Base-by-base conservation (phyloP, 768 basidiomycete species). In the Hygrocybe punicea region DNA sequence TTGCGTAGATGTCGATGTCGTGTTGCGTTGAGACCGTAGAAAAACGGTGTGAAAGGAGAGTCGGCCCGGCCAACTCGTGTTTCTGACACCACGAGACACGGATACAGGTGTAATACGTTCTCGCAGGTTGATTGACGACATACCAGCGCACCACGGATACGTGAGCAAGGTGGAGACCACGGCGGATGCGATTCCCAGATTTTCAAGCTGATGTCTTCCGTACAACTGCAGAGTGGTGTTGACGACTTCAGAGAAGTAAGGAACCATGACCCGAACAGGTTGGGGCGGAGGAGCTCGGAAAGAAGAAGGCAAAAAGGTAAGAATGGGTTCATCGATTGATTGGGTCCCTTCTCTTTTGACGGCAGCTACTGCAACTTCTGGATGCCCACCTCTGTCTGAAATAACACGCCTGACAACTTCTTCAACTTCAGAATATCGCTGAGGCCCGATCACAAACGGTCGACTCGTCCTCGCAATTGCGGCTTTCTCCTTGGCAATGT, bases 201-300 rank as follows among this genome's bases (percentile, higher is more conserved):
- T 98, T 53, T 87, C 82, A 23, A 89, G 76, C 65, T 98, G 96
- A 69, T 99, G 93, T 1, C 76, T 73, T 7, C 97, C 95, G 24
- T 84, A 80, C 13, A 98, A 76, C 2, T 86, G 83, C 8, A 97
- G 76, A 7, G 71, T 67, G 0, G 83, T 74, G 11, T 63, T 59
- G n/a, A 90, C 62, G 6, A 76, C 71, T 24, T 73, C 68, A 9
- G 73, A 37, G 58, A 84, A 82, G 40, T 73, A 74, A 2, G 77
- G 61, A 57, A 84, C 68, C n/a, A 59, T 42, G 56, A 80, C 71
- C 25, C 69, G 63, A 29, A 87, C 73, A 6, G 73, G 73, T 14
- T 77, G 76, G 10, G 75, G 69, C 23, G 71, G 69, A 16, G 82
- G 79, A 36, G 67, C 63, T 6, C 47, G 56, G 64, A 74, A 68